A percentile compares a stretch with the other conserved stretches of the same genome.
Evolutionary conservation across 2,329 filamentous ascomycete genomes (phyloP).

Genomic region (Fusarium sp.): DNA sequence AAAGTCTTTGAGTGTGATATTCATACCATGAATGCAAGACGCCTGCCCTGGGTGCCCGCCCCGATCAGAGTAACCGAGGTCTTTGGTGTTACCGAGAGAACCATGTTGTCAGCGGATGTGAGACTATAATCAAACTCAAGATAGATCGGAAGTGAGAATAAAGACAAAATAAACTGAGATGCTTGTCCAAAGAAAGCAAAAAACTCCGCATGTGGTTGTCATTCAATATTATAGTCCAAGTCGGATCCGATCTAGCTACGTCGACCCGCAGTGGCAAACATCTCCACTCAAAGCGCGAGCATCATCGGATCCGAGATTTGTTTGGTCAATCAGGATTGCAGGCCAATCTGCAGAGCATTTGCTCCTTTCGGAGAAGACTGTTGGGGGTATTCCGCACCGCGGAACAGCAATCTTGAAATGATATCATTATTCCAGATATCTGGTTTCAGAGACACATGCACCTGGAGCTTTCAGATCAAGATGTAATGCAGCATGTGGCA

Average conservation of each 20-base stretch:
- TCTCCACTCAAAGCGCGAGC: neutral
- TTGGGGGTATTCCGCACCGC: neutral
- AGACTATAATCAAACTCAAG: neutral
- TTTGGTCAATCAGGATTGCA: neutral
- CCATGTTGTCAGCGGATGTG: conserved; percentile 12
- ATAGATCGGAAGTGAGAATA: neutral
- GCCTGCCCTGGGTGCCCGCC: conserved; percentile 47
- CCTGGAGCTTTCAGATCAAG: neutral
- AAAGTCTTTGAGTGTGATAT: too few species aligned
- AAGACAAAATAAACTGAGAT: neutral
- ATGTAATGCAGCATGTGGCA: neutral
- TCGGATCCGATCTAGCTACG: conserved; percentile 24
- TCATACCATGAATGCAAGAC: conserved; percentile 48
- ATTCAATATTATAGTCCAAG: neutral
- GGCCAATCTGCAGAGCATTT: neutral
- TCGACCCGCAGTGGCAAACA: conserved; percentile 19
- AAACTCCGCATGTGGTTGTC: neutral
- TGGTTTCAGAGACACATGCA: neutral
- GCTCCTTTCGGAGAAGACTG: neutral
- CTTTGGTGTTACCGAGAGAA: conserved; percentile 17
- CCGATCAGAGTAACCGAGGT: conserved; percentile 44
- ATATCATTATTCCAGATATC: neutral
- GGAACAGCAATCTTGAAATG: neutral
- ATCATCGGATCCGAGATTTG: conserved; percentile 27
- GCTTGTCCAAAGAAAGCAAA: neutral